phyloP scores from a whole-genome alignment of 805 yeast species.

The Pichia manshurica region DNA sequence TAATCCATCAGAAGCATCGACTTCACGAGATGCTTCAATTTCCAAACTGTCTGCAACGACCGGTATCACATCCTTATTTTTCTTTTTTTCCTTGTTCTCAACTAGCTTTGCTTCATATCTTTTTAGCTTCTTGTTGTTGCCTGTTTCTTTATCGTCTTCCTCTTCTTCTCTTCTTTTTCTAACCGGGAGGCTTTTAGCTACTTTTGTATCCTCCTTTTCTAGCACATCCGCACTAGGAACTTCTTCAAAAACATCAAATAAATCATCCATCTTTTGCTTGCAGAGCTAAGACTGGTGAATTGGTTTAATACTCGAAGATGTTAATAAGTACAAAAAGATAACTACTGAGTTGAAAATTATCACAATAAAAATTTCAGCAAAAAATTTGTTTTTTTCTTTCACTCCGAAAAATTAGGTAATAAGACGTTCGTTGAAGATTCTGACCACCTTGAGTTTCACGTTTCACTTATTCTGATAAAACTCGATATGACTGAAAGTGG shows the following conservation, averaged over 20 bases:
- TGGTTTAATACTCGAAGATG: no score
- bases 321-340: no score
- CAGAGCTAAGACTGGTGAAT: no score
- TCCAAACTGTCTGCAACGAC: constrained; percentile 83
- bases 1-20: constrained; percentile 73
- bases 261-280: constrained; percentile 39
- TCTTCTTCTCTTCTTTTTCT: constrained; percentile 3
- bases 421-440: no score
- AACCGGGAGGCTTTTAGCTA: no score
- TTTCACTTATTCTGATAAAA: no score
- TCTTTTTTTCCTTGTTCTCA: constrained; percentile 34
- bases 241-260: constrained; percentile 59
- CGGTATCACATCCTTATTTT: constrained; percentile 39
- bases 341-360: no score
- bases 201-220: constrained; percentile 15
- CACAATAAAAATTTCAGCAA: no score
- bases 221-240: constrained; percentile 33
- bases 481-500: no score
- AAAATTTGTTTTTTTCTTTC: no score
- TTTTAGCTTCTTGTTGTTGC: constrained; percentile 23
- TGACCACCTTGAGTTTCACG: no score
- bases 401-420: no score
- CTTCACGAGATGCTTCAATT: constrained; percentile 85
- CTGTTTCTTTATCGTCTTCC: constrained; percentile 16
- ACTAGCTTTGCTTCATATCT: constrained; percentile 27